Base-by-base conservation (phyloP, 495 filamentous ascomycete genomes). In the Aspergillus kassunensis region DNA sequence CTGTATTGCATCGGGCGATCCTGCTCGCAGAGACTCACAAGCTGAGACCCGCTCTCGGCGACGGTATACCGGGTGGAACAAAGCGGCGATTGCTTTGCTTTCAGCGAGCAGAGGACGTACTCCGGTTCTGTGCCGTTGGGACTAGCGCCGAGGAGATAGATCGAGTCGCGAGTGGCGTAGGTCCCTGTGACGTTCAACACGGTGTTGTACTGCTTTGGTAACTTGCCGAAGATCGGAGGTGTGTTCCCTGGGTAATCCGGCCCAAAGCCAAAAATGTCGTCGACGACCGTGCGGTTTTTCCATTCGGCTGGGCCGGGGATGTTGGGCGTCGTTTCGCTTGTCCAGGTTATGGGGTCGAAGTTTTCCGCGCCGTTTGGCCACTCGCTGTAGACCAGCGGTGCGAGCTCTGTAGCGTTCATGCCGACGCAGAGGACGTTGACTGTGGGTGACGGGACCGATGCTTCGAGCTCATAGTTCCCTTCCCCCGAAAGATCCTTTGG, bases 341-440 rank as follows among this genome's bases (percentile, higher is more conserved):
- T 65, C 65, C 66, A 75, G 13, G 33, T 61, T 6, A 64, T 68
- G 6, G 53, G 36, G 48, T 77, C 70, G 57, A 75, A 70, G 2
- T 50, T 35, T 2, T 67, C 54, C 7, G 68, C 54, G 4, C 54
- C 63, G 13, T 73, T 71, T 1, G 78, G 78, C 82, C 82, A 88
- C 9, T 57, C 18, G 0, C 67, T 68, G 44, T 84, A 88, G 0
- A 90, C 69, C 6, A 91, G 60, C 0, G 87, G 87, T 0, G 56
- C 56, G 1, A 90, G 59, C 47, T 89, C 85, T 0, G 67, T 56
- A 25, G 57, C 25, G 7, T 73, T 73, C 74, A 89, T 72, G 24
- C 82, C 81, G 1, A 75, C 81, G 60, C 88, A 91, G 23, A 89
- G 74, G 7, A 88, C 81, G 53, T 90, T 88, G 39, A 89, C 62